Base-by-base conservation (phyloP, 805 yeast species). In the Saturnispora halmiae region DNA sequence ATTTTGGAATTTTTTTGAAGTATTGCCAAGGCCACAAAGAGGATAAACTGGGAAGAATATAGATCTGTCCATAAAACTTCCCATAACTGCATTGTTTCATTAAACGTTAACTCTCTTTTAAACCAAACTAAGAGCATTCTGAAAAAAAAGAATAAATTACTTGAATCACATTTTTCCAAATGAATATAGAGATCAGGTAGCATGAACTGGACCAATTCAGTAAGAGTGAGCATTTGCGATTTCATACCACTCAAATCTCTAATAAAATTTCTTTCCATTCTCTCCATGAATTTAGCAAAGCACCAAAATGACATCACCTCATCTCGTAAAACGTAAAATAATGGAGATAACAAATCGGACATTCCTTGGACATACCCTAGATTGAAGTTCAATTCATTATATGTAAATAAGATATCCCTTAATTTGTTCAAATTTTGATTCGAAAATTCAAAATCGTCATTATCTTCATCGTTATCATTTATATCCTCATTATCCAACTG, bases 341-440 rank as follows among this genome's bases (percentile, higher is more conserved):
- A 61, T 1, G 96, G 96, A 0, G 96, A 82, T 28, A 92, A 64
- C 38, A 92, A 65, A 59, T 92, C 99, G 8, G 92, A 77, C 99
- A 92, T 92, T 2, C 99, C 99, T 63, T 92, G 99, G 15, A 92
- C 95, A 54, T 92, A 92, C 1, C 98, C 98, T 50, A 92, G 62
- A 50, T 86, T 81, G 34, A 66, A 68, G 58, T 92, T 88, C 57
- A 79, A 72, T 59, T 83, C 87, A 58, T 92, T 90, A 54, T 82
- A 90, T 1, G 96, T 84, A 42, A 87, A 69, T 30, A 92, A 66
- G 46, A 92, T 82, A 51, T 82, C 87, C 50, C 85, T 72, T 64
- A 92, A 62, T 38, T 64, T 71, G 45, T 74, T 69, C 44, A 92
- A 65, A 59, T 92, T 87, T 9, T 84, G 79, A 56, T 92, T 92